Evolutionary conservation across 163 green algal genomes (phyloP).

Genomic region (Scenedesmus sp.): DNA sequence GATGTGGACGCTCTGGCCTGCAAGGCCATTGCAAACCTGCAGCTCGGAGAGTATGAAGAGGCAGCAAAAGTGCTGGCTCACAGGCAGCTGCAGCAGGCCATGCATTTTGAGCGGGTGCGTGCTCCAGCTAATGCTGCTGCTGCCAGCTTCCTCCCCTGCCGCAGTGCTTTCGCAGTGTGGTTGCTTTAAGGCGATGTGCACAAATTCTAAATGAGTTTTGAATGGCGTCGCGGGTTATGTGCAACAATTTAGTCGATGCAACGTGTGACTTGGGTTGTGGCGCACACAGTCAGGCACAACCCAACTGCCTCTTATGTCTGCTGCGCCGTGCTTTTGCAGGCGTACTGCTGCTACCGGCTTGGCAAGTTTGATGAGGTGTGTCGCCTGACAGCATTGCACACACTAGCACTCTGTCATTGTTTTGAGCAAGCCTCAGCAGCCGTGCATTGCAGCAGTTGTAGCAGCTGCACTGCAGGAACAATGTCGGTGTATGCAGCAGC

Average conservation of each 20-base stretch:
- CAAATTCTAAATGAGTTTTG: no score
- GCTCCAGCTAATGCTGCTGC: not conserved
- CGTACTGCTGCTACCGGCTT: conserved; percentile 87
- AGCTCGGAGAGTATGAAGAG: conserved; percentile 74
- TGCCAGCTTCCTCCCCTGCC: not conserved
- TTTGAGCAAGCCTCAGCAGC: not conserved
- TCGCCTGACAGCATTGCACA: not conserved
- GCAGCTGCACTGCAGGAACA: not conserved
- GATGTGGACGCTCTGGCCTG: conserved; percentile 83
- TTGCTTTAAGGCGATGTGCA: no score
- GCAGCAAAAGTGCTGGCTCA: conserved; percentile 65
- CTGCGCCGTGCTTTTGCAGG: conserved; percentile 62
- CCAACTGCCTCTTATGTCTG: not conserved
- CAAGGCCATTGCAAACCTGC: conserved; percentile 80
- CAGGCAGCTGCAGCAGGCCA: conserved; percentile 50
- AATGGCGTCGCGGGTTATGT: not conserved
- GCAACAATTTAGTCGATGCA: not conserved
- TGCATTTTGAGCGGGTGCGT: conserved; percentile 83
- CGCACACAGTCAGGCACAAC: not conserved
- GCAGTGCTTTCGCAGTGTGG: no score
- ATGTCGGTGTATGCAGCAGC: no score
- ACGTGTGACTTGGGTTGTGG: not conserved
- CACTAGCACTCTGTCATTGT: not conserved
- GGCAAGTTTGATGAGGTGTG: conserved; percentile 80
- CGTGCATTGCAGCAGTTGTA: not conserved